Evolutionary conservation across 768 basidiomycete genomes (phyloP).

Genomic region (Amanita polypyramis): DNA sequence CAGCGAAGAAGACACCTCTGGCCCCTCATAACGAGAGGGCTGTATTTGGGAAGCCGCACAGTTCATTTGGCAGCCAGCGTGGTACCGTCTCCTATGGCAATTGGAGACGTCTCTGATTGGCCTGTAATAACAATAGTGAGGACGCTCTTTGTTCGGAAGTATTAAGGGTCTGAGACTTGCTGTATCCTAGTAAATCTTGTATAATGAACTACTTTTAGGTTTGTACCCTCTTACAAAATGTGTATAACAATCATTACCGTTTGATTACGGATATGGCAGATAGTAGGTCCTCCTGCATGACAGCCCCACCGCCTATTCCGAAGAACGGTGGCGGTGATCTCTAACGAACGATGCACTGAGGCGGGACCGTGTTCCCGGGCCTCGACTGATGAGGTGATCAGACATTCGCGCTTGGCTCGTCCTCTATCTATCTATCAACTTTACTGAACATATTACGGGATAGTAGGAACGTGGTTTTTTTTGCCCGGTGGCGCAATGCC

Average conservation of each 20-base stretch:
- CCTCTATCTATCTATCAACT: too few relatives aligned
- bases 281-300: too few relatives aligned
- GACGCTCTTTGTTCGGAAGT: background rate
- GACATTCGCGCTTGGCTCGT: too few relatives aligned
- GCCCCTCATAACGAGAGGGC: conserved; percentile 4
- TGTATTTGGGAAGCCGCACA: background rate
- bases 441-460: background rate
- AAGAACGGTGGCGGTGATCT: too few relatives aligned
- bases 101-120: background rate
- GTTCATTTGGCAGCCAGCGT: background rate
- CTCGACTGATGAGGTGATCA: too few relatives aligned
- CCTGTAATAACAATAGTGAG: background rate
- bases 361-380: too few relatives aligned
- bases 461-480: background rate
- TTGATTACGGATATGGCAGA: too few relatives aligned
- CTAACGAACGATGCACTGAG: too few relatives aligned
- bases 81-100: background rate
- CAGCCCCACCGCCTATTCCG: too few relatives aligned
- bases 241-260: background rate
- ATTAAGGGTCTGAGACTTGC: background rate
- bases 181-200: background rate
- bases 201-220: background rate
- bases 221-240: background rate
- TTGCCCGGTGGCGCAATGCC: background rate
- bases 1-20: background rate